A percentile compares a stretch with the other conserved stretches of the same genome.
Evolutionary conservation across 768 basidiomycete species (phyloP).

Genomic region (Trametes punicea): DNA sequence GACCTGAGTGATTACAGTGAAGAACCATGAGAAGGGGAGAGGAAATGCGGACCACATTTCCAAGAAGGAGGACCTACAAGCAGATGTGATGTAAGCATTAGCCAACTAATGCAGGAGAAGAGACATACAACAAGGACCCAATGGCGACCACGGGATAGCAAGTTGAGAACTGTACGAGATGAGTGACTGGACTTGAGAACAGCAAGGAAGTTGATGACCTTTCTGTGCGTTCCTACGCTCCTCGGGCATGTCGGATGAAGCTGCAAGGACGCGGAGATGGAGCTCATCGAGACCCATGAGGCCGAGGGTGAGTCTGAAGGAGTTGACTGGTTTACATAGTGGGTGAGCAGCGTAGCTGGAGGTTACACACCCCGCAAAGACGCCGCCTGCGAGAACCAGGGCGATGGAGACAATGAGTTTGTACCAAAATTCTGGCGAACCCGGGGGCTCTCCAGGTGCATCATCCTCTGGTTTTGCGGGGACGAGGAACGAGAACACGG

Average conservation of each 20-base stretch:
- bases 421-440: constrained; percentile 68
- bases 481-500: constrained; percentile 20
- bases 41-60: constrained; percentile 64
- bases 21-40: too few relatives aligned
- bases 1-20: not conserved
- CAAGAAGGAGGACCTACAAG: constrained; percentile 71
- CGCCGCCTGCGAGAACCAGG: constrained; percentile 82
- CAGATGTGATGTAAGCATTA: not conserved
- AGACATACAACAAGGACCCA: constrained; percentile 85
- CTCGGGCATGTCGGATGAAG: constrained; percentile 69
- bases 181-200: not conserved
- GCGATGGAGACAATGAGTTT: constrained; percentile 63
- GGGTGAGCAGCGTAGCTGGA: not conserved
- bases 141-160: constrained; percentile 52
- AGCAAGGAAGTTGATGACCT: constrained; percentile 41
- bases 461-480: not conserved
- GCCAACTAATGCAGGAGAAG: not conserved
- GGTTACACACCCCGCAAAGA: constrained; percentile 79
- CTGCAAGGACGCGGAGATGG: constrained; percentile 80
- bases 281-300: constrained; percentile 94
- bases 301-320: constrained; percentile 79
- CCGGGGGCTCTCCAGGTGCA: constrained; percentile 30
- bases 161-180: constrained; percentile 40
- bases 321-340: not conserved
- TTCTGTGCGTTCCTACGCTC: constrained; percentile 71